A percentile compares a stretch with the other conserved stretches of the same genome.
phyloP scores from a whole-genome alignment of 352 stramenopile genomes.

The Phytophthora crassamura region DNA sequence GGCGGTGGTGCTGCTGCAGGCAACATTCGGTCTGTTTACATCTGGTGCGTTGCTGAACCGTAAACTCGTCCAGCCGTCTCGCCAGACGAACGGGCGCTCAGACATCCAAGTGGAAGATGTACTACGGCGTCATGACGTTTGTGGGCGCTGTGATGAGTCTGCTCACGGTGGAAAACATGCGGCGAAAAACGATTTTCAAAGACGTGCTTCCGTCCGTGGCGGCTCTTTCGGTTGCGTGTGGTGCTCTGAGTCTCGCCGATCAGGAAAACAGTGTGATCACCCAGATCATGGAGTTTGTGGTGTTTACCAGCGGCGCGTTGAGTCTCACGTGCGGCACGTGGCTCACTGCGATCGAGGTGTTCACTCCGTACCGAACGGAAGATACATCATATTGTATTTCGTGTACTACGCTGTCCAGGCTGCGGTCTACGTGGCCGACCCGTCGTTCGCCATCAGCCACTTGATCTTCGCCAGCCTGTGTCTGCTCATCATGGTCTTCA shows the following conservation, averaged over 20 bases:
- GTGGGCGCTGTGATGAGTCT: no score
- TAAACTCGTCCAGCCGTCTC: constrained; percentile 60
- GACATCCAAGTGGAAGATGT: constrained; percentile 82
- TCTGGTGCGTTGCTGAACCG: constrained; percentile 75
- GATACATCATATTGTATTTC: constrained; percentile 80
- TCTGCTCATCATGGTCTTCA: constrained; percentile 68
- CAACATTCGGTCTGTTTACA: constrained; percentile 70
- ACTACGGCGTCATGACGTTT: constrained; percentile 82
- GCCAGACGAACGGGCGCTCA: constrained; percentile 51
- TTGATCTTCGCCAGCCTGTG: constrained; percentile 79
- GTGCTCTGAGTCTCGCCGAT: no score
- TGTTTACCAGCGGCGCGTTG: constrained; percentile 64
- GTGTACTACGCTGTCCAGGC: constrained; percentile 82
- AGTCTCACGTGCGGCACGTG: constrained; percentile 82
- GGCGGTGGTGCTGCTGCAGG: constrained; percentile 68
- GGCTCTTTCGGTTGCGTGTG: no score
- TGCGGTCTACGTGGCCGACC: constrained; percentile 61
- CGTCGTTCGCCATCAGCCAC: constrained; percentile 80
- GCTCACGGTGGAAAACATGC: no score
- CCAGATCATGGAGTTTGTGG: no score
- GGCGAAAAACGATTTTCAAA: no score
- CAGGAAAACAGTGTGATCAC: no score
- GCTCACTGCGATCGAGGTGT: constrained; percentile 86
- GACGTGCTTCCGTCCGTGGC: no score
- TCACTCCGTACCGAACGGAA: constrained; percentile 75